A percentile compares a stretch with the other conserved stretches of the same genome.
These are phyloP conservation scores for Dactylellina haptotyla DNA, from an alignment of 2,329 filamentous ascomycete genomes.

Conservation along the genomic window DNA sequence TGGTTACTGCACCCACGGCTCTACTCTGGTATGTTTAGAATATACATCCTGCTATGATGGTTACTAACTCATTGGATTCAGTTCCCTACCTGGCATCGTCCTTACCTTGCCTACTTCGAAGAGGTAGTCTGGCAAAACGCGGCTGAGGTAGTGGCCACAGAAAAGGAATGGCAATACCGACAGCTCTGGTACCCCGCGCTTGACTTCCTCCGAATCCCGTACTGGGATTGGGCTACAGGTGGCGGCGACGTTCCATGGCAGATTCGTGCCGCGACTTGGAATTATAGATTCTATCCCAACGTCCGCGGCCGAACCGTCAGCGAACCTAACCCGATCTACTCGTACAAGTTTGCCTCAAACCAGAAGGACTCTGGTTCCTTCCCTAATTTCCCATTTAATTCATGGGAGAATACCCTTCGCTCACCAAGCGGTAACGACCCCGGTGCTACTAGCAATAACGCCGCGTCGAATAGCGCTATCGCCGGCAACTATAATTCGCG, in stretches of 20 bases:
- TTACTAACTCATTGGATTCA: too few relatives aligned
- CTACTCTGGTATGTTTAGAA: conserved; percentile 39
- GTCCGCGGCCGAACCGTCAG: background rate
- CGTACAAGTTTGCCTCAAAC: conserved; percentile 5
- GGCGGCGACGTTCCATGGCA: conserved; percentile 7
- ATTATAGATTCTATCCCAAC: conserved; percentile 14
- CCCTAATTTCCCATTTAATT: conserved; percentile 1
- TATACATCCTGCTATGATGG: too few relatives aligned
- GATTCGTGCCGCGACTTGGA: background rate
- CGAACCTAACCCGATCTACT: conserved; percentile 19
- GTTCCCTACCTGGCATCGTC: conserved; percentile 85
- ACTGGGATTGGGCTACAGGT: conserved; percentile 48
- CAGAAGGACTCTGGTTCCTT: conserved; percentile 3
- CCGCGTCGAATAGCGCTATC: background rate
- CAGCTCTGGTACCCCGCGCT: background rate
- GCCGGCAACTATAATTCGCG: too few relatives aligned
- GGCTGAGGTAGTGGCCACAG: conserved; percentile 1
- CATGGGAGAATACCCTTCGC: conserved; percentile 2
- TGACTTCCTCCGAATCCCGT: conserved; percentile 22
- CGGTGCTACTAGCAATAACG: background rate
- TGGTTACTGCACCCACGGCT: conserved; percentile 42
- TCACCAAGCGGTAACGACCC: background rate
- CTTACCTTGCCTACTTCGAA: conserved; percentile 72
- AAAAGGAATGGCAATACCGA: background rate
- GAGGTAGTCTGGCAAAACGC: conserved; percentile 29